These are phyloP conservation scores for Mucor irregularis DNA, from an alignment of 371 early-diverging fungal genomes.

Conservation along the genomic window DNA sequence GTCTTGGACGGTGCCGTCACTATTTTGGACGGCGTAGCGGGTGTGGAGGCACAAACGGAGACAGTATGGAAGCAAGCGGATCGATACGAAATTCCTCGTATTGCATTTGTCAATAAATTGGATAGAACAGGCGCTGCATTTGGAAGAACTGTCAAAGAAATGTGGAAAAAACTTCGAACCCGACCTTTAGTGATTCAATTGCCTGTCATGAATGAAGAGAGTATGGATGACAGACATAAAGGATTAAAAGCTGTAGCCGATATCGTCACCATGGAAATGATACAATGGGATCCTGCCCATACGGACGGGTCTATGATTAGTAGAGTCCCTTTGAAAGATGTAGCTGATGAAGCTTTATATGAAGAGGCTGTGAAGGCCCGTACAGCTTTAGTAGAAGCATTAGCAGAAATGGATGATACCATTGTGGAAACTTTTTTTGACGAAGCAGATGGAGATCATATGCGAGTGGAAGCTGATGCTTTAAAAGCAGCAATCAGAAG, in stretches of 20 bases:
- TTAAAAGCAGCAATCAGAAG: constrained; percentile 73
- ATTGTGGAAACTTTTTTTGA: constrained; percentile 83
- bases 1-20: constrained; percentile 94
- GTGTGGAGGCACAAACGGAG: constrained; percentile 97
- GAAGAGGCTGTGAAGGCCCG: constrained; percentile 59
- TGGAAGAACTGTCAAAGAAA: constrained; percentile 62
- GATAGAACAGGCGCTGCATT: constrained; percentile 85
- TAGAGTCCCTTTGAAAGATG: constrained; percentile 26
- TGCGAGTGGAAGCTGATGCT: constrained; percentile 58
- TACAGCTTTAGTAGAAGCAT: constrained; percentile 74
- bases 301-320: constrained; percentile 55
- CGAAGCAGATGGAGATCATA: constrained; percentile 66
- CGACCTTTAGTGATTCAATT: constrained; percentile 74
- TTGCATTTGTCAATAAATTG: constrained; percentile 94
- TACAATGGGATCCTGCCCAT: constrained; percentile 62
- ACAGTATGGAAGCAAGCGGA: constrained; percentile 93
- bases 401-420: constrained; percentile 84
- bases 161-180: constrained; percentile 65
- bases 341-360: constrained; percentile 29
- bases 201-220: constrained; percentile 63
- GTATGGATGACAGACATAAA: constrained; percentile 23
- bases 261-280: constrained; percentile 71
- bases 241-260: constrained; percentile 73
- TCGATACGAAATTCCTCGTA: constrained; percentile 79
- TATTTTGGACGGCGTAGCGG: constrained; percentile 91